Evolutionary conservation across 2,329 filamentous ascomycete species (phyloP).

Genomic region (Saccharata proteae): DNA sequence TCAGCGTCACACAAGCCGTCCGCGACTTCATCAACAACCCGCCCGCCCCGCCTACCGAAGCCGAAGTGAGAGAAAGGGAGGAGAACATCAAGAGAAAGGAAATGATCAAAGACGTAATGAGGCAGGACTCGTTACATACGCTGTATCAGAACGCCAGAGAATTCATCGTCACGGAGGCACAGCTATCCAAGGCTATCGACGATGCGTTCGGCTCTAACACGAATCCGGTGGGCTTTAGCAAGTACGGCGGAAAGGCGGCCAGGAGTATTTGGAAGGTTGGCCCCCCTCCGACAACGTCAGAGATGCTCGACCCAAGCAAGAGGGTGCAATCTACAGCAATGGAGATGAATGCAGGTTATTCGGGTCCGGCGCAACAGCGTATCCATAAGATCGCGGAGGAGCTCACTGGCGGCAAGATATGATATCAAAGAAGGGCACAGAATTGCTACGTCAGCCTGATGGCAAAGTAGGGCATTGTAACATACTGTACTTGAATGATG

Average conservation of each 20-base stretch:
- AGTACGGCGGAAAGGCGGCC: constrained; percentile 15
- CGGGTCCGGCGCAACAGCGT: constrained; percentile 38
- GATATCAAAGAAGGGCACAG: constrained; percentile 2
- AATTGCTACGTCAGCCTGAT: too few species aligned
- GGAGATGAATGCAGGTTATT: constrained; percentile 17
- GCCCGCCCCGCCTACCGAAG: constrained; percentile 14
- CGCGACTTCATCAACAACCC: constrained; percentile 16
- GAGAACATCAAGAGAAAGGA: constrained; percentile 29
- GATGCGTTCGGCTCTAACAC: constrained; percentile 57
- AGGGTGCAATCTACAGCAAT: constrained; percentile 18
- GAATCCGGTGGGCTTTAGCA: constrained; percentile 27
- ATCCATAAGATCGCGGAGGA: constrained; percentile 54
- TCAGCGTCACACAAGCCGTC: constrained; percentile 40
- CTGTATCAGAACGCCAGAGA: constrained; percentile 79
- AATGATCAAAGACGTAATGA: constrained; percentile 43
- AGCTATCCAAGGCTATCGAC: constrained; percentile 64
- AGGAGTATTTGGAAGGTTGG: constrained; percentile 20
- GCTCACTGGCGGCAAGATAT: constrained; percentile 48
- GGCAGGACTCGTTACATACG: constrained; percentile 64
- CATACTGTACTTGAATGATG: too few species aligned
- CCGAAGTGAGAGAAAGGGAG: constrained; percentile 17
- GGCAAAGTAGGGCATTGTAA: too few species aligned
- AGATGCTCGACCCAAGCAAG: constrained; percentile 23
- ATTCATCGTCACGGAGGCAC: constrained; percentile 74
- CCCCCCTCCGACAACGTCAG: constrained; percentile 20